These are phyloP conservation scores for Umbelopsis sp. DNA, from an alignment of 371 early-diverging fungal species.

Conservation along the genomic window DNA sequence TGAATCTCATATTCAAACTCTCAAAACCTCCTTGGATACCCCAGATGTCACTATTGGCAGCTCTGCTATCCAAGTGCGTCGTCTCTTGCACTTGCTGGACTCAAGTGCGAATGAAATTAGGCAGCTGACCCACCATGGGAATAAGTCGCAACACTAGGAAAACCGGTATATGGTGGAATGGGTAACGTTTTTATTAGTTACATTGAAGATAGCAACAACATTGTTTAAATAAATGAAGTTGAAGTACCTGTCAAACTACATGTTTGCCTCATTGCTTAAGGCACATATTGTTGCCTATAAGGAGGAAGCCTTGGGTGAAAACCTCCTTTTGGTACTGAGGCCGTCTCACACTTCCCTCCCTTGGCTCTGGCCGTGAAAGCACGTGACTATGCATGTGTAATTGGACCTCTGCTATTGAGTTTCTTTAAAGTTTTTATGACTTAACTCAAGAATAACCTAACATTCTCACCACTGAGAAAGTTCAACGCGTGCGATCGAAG, in stretches of 20 bases:
- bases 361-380: neutral
- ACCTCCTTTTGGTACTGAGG: constrained; percentile 15
- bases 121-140: constrained; percentile 3
- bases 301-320: constrained; percentile 10
- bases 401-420: too few species aligned
- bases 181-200: neutral
- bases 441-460: too few species aligned
- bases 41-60: constrained; percentile 2
- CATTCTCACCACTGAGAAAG: too few species aligned
- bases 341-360: neutral
- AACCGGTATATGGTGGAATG: neutral
- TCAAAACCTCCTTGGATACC: constrained; percentile 7
- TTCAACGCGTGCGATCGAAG: too few species aligned
- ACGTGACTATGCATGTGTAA: too few species aligned
- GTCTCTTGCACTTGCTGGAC: constrained; percentile 14
- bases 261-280: neutral
- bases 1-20: neutral
- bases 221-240: neutral
- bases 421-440: too few species aligned
- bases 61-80: constrained; percentile 14
- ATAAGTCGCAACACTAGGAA: neutral
- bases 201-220: neutral
- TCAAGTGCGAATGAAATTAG: constrained; percentile 14
- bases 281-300: constrained; percentile 15
- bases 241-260: neutral